Base-by-base conservation (phyloP, 352 stramenopile genomes). In the Globisporangium canariense region DNA sequence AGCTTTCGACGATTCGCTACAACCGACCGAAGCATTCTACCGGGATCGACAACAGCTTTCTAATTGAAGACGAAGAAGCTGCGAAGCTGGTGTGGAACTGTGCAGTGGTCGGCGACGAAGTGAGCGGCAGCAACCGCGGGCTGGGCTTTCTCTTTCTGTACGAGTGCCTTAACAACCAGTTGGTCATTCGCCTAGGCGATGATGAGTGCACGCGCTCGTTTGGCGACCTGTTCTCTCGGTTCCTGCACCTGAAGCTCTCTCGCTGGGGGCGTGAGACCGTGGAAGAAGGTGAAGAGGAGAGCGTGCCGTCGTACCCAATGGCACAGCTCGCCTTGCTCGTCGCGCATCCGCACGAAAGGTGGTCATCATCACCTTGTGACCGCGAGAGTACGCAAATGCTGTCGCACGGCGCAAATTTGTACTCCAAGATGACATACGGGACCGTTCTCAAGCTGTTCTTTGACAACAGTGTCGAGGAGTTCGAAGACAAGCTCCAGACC, bases 361-460 rank as follows among this genome's bases (percentile, higher is more conserved):
- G 83, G 88, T 79, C 86, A 8, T 66, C 63, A 25, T 82, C 83
- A 16, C 83, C 88, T 1, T 87, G 71, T 18, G 88, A 96, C 58
- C 65, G 68, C 46, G 86, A 93, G 62, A 93, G 81, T 57, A 73
- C 70, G 4, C 69, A 83, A 22, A 71, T 93, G 72, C 72, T 96
- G 0, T 86, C 83, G 36, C 84, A 74, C 50, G 88, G 88, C 20
- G 82, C 83, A 14, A 93, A 94, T 58, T 64, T 96, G 63, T 94
- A 94, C 63, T 93, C 86, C 0, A 92, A 93, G 64, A 71, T 77
- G 67, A 89, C 84, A 11, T 85, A 90, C 36, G 83, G 81, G 10
- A 88, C 84, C 18, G 64, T 90, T n/a, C 60, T 94, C 3, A 94
- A 94, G 58, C 73, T 81, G 52, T 96, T 96, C 69, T 94, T 96